These are phyloP conservation scores for Saccharomyces kudriavzevii DNA, from an alignment of 805 yeast genomes.

Conservation along the genomic window DNA sequence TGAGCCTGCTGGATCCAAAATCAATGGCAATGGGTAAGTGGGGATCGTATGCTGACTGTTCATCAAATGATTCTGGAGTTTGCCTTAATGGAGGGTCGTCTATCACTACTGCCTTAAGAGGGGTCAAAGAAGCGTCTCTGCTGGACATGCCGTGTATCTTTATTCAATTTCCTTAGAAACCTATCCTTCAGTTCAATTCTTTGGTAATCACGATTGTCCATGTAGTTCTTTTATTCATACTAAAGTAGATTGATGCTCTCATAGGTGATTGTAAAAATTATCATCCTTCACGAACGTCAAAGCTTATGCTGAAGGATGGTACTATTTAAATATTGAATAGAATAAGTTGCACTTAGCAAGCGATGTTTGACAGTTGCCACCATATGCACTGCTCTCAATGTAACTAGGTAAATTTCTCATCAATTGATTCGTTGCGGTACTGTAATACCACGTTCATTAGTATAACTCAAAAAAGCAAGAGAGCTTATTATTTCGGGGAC, in stretches of 20 bases:
- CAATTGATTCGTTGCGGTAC: not conserved
- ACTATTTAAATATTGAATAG: not conserved
- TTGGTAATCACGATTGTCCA: conserved; percentile 4
- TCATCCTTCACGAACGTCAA: not conserved
- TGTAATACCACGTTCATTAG: not conserved
- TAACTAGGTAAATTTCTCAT: not conserved
- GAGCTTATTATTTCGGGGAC: no score
- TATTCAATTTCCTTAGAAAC: not conserved
- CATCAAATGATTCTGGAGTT: conserved; percentile 27
- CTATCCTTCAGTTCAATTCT: not conserved
- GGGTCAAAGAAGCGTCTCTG: conserved; percentile 24
- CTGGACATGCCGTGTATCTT: conserved; percentile 7
- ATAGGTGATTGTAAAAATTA: not conserved
- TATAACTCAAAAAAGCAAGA: no score
- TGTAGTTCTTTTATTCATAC: not conserved
- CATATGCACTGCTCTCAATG: not conserved
- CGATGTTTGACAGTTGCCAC: not conserved
- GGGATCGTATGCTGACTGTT: conserved; percentile 20
- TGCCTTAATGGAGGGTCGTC: conserved; percentile 27
- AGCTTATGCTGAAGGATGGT: not conserved
- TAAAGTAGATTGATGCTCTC: not conserved
- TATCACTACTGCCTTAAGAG: conserved; percentile 19
- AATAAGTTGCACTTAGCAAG: not conserved
- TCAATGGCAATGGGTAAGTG: conserved; percentile 80
- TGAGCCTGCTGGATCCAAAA: conserved; percentile 58